Evolutionary conservation across 2,329 filamentous ascomycete genomes (phyloP).

Genomic region (Zalaria sp.): DNA sequence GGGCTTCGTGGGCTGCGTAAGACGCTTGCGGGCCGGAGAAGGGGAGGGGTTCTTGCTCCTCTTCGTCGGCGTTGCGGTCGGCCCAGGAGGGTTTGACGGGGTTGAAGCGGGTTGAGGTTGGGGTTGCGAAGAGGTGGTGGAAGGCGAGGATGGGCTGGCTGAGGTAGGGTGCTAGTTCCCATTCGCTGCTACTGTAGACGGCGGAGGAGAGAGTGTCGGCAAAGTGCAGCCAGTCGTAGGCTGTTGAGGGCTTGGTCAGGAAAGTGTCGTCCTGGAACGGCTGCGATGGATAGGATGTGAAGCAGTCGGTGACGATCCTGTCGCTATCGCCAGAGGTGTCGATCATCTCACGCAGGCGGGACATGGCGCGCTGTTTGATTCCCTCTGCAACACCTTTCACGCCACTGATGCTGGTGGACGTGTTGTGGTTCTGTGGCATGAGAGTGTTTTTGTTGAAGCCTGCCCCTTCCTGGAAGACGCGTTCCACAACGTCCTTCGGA

Average conservation of each 20-base stretch:
- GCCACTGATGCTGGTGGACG: conserved; percentile 11
- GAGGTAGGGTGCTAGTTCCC: conserved; percentile 81
- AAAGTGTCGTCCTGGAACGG: conserved; percentile 88
- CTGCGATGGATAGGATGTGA: conserved; percentile 70
- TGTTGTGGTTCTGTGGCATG: conserved; percentile 15
- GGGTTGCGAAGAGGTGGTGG: conserved; percentile 77
- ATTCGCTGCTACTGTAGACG: conserved; percentile 75
- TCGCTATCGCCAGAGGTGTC: conserved; percentile 68
- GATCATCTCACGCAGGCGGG: conserved; percentile 59
- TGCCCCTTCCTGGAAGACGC: conserved; percentile 67
- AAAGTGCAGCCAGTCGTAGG: conserved; percentile 93
- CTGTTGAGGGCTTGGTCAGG: conserved; percentile 71
- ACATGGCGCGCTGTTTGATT: conserved; percentile 57
- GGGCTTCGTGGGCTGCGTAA: conserved; percentile 65
- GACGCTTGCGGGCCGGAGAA: conserved; percentile 75
- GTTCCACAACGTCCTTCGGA: conserved; percentile 58
- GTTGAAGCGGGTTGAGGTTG: conserved; percentile 28
- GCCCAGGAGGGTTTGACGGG: conserved; percentile 25
- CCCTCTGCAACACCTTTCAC: conserved; percentile 56
- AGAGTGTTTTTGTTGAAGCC: conserved; percentile 53
- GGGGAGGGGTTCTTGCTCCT: conserved; percentile 34
- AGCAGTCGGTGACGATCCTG: conserved; percentile 69
- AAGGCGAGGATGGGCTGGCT: conserved; percentile 79
- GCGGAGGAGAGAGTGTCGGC: conserved; percentile 70
- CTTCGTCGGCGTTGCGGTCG: conserved; percentile 28